A percentile compares a stretch with the other conserved stretches of the same genome.
Conservation (phyloP, 371 early-diverging fungal genomes). For the Mortierella sp. region DNA sequence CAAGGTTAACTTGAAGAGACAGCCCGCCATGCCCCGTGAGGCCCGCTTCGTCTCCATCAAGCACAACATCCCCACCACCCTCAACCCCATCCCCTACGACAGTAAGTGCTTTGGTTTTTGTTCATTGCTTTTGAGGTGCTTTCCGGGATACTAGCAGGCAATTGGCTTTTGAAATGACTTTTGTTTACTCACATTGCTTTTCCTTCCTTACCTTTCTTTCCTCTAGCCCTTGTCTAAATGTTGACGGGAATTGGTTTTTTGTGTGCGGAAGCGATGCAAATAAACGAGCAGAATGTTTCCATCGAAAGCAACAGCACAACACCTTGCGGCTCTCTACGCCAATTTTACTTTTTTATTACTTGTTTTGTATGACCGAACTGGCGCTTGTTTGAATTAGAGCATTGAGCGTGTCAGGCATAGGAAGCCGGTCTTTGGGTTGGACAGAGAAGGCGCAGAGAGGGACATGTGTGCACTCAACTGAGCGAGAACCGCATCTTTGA, state of each 20-base stretch:
- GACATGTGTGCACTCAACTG: too few relatives aligned
- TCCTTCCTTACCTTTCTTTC: conserved; percentile 14
- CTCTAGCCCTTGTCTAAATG: conserved; percentile 63
- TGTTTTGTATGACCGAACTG: not conserved
- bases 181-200: not conserved
- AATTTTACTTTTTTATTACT: not conserved
- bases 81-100: conserved; percentile 96
- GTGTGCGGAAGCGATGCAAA: conserved; percentile 49
- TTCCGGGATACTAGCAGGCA: conserved; percentile 17
- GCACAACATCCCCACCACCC: conserved; percentile 92
- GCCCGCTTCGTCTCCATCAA: conserved; percentile 92
- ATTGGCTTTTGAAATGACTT: not conserved
- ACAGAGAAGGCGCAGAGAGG: too few relatives aligned
- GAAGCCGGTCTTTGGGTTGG: not conserved
- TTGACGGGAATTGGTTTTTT: conserved; percentile 25
- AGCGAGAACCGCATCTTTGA: too few relatives aligned
- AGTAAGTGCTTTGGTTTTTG: conserved; percentile 59
- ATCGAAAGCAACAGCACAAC: conserved; percentile 4
- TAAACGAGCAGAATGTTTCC: conserved; percentile 41
- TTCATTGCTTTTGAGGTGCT: not conserved
- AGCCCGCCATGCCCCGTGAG: conserved; percentile 92
- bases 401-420: too few relatives aligned
- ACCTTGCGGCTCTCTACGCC: not conserved
- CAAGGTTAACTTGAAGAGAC: conserved; percentile 90
- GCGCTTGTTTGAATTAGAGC: too few relatives aligned